These are phyloP conservation scores for Syncephalis plumigaleata DNA, from an alignment of 371 early-diverging fungal genomes.

Conservation along the genomic window DNA sequence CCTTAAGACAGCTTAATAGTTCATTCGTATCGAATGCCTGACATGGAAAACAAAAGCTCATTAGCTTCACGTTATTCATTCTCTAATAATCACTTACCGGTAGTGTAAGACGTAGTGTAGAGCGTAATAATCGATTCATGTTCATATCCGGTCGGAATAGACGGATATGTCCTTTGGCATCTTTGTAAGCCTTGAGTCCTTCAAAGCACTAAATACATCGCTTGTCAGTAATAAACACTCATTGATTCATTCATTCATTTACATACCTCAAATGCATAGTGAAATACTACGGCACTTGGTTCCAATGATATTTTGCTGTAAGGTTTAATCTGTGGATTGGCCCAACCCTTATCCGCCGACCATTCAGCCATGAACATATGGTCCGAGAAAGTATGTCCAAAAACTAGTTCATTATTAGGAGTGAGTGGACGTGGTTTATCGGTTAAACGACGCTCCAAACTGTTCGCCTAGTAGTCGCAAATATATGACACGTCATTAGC, in stretches of 20 bases:
- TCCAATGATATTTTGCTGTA: conserved; percentile 65
- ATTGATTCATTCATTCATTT: not conserved
- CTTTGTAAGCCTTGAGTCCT: conserved; percentile 86
- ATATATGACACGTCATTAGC: too few relatives aligned
- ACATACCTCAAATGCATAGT: conserved; percentile 79
- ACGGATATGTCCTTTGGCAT: conserved; percentile 58
- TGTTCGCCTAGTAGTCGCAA: too few relatives aligned
- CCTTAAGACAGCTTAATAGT: conserved; percentile 65
- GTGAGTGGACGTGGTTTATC: conserved; percentile 17
- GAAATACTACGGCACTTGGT: conserved; percentile 80
- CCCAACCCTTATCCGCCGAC: conserved; percentile 64
- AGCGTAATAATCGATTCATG: conserved; percentile 62
- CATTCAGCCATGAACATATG: conserved; percentile 84
- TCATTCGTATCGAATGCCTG: conserved; percentile 66
- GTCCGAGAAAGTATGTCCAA: conserved; percentile 83
- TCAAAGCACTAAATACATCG: conserved; percentile 86
- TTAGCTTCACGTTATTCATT: not conserved
- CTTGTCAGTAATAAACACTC: too few relatives aligned
- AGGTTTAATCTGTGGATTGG: conserved; percentile 49
- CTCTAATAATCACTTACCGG: conserved; percentile 28
- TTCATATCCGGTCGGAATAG: conserved; percentile 85
- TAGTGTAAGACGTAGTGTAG: conserved; percentile 59
- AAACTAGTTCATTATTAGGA: conserved; percentile 64
- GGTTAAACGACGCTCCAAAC: not conserved
- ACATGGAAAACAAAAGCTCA: too few relatives aligned